These are phyloP conservation scores for Mortierella alpina DNA, from an alignment of 192 early-diverging fungal genomes.

Conservation along the genomic window DNA sequence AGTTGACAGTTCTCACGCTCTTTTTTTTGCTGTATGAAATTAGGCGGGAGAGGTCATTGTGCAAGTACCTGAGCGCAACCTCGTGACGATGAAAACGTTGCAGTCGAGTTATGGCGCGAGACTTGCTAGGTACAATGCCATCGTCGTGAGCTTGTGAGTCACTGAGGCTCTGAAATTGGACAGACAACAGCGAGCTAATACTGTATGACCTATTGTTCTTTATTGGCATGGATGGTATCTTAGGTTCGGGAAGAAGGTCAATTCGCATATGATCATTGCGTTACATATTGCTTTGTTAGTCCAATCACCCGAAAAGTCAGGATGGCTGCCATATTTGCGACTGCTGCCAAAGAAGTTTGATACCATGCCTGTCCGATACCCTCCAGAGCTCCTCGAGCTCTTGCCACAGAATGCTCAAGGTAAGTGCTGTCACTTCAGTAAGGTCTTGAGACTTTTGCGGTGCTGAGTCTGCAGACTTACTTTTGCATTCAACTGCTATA, in stretches of 20 bases:
- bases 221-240: background rate
- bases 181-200: too few species aligned
- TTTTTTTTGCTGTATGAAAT: background rate
- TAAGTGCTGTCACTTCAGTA: conserved; percentile 6
- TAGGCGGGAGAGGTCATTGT: conserved; percentile 67
- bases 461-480: too few species aligned
- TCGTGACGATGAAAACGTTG: conserved; percentile 58
- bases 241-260: conserved; percentile 50
- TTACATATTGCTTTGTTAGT: conserved; percentile 57
- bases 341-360: conserved; percentile 65
- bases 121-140: conserved; percentile 22
- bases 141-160: background rate
- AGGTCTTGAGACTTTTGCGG: background rate
- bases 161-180: background rate
- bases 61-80: conserved; percentile 58
- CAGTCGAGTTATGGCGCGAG: conserved; percentile 53
- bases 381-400: conserved; percentile 38
- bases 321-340: conserved; percentile 61
- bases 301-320: conserved; percentile 39
- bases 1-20: background rate
- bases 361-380: conserved; percentile 62
- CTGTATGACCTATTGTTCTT: background rate
- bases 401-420: conserved; percentile 57
- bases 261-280: conserved; percentile 61
- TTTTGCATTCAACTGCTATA: too few species aligned